A percentile compares a stretch with the other conserved stretches of the same genome.
These are phyloP conservation scores for Petunia axillaris DNA, from an alignment of 257 asterid species.

Conservation along the genomic window DNA sequence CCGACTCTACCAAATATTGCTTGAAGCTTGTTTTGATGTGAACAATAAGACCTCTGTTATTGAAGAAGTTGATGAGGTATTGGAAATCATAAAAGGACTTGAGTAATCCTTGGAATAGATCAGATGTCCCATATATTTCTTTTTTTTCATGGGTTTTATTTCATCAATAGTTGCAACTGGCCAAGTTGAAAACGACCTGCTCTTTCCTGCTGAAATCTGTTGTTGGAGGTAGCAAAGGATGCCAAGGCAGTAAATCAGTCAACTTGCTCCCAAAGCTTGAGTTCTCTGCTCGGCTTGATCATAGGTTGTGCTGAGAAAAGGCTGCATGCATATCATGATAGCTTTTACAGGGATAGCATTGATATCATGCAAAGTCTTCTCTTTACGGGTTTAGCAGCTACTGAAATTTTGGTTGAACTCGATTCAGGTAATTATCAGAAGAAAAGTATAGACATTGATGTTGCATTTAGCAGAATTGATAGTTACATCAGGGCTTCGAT, in stretches of 20 bases:
- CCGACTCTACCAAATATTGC: too few relatives aligned
- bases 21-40: too few relatives aligned
- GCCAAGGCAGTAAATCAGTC: slow-evolving; percentile 50
- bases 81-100: slow-evolving; percentile 81
- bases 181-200: slow-evolving; percentile 69
- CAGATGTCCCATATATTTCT: slow-evolving; percentile 60
- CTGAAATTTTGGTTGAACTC: slow-evolving; percentile 53
- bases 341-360: too few relatives aligned
- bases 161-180: slow-evolving; percentile 55
- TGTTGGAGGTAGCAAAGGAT: slow-evolving; percentile 63
- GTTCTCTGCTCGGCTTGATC: slow-evolving; percentile 46
- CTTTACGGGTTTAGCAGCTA: slow-evolving; percentile 60
- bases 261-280: slow-evolving; percentile 52
- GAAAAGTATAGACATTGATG: slow-evolving; percentile 50
- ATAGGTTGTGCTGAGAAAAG: slow-evolving; percentile 66
- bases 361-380: slow-evolving; percentile 29
- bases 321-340: slow-evolving; percentile 36
- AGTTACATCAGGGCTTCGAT: slow-evolving; percentile 34
- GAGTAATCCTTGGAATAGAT: slow-evolving; percentile 74
- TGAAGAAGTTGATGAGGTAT: slow-evolving; percentile 46
- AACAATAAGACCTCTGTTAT: too few relatives aligned
- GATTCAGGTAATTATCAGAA: not conserved
- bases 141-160: slow-evolving; percentile 78
- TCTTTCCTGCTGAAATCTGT: slow-evolving; percentile 64
- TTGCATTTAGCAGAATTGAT: slow-evolving; percentile 54